A percentile compares a stretch with the other conserved stretches of the same genome.
These are phyloP conservation scores for Syzygium grande DNA, from an alignment of 345 rosid species.

Conservation along the genomic window DNA sequence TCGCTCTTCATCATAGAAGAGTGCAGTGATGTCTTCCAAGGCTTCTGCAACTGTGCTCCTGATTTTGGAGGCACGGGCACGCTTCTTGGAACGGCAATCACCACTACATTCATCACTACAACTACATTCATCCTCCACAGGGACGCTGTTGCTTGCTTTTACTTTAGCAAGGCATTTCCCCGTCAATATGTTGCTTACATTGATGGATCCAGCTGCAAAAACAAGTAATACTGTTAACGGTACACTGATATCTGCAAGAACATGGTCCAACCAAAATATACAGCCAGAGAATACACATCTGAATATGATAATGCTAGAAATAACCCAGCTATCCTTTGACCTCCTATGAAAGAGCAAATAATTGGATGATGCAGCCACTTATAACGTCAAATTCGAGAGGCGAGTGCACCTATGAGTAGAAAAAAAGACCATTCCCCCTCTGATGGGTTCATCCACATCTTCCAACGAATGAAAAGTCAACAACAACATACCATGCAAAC, in stretches of 20 bases:
- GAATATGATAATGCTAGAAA: background rate
- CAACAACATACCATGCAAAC: background rate
- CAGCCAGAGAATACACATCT: background rate
- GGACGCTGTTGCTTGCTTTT: constrained; percentile 36
- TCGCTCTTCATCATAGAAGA: constrained; percentile 71
- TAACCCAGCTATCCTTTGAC: background rate
- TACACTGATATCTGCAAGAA: background rate
- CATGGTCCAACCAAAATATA: background rate
- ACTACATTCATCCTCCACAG: constrained; percentile 19
- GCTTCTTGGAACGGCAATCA: constrained; percentile 14
- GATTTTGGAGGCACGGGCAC: constrained; percentile 9
- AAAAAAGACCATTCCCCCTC: background rate
- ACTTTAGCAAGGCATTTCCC: constrained; percentile 66
- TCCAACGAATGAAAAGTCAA: background rate
- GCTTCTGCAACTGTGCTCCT: constrained; percentile 61
- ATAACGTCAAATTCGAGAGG: background rate
- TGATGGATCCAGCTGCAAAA: constrained; percentile 65
- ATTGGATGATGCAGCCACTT: background rate
- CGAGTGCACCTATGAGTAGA: background rate
- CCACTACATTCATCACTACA: constrained; percentile 13
- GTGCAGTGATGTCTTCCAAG: constrained; percentile 68
- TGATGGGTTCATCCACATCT: background rate
- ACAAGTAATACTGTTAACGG: background rate
- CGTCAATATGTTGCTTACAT: constrained; percentile 54
- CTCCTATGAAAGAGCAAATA: background rate